Evolutionary conservation across 2,329 filamentous ascomycete species (phyloP), one percentile per base, ranked within the genome.

Genomic region (Aspergillus cejpii): DNA sequence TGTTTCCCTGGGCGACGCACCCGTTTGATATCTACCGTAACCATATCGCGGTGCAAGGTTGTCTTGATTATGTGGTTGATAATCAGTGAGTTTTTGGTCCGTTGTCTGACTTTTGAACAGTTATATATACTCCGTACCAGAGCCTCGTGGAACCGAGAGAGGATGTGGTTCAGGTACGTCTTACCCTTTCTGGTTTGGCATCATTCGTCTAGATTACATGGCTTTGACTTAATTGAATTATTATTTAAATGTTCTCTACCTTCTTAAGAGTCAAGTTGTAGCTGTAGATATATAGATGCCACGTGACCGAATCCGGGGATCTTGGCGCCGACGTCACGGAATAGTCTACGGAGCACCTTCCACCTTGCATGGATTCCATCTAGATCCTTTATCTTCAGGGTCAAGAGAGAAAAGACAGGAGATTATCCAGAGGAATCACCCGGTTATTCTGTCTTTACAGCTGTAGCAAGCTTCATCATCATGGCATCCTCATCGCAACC

Each of bases 401-500:
- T 17, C 8, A 15, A 15, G 29, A 8, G 17, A 19, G 15, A 34
- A 12, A 10, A 11, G 11, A 6, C 2, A 15, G 17, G 15, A 20
- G 5, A 24, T 24, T 34, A n/a, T 12, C 5, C 17, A 11, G 10
- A 11, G 31, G 23, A 24, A 24, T 8, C 26, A 40, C 29, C 26
- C 15, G 17, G 6, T 43, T 20, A 7, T 21, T 39, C 19, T 19
- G 15, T 8, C 24, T 6, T 8, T 5, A 41, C 12, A 21, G 23
- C 8, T 5, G 23, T 24, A 4, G 5, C 23, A 24, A 8, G 23
- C 12, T 39, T 14, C 28, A 37, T 36, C 58, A 68, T 45, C 52
- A 87, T 87, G 84, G 82, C 84, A 48, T 87, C 84, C 48, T 85
- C 83, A 46, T 87, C 84, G 39, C 77, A 77, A 55, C 72, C 64